Evolutionary conservation across 2,329 filamentous ascomycete genomes (phyloP).

Genomic region (Paramyrothecium roridum): DNA sequence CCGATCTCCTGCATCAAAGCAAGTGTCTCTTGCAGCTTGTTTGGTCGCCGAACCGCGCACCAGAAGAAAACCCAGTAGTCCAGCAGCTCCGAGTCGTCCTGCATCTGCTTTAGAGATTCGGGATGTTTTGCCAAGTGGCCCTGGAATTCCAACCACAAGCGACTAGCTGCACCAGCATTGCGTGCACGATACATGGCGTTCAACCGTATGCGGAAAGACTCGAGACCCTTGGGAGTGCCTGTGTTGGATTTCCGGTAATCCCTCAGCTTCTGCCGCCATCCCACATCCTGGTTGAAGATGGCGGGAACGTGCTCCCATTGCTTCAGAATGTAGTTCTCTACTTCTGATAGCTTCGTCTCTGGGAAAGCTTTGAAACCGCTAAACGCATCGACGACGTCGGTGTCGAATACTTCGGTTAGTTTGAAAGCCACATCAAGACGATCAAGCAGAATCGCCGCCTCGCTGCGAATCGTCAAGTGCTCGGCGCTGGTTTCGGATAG

Average conservation of each 20-base stretch:
- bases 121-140: constrained; percentile 17
- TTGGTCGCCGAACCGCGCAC: constrained; percentile 28
- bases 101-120: constrained; percentile 21
- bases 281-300: constrained; percentile 13
- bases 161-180: constrained; percentile 22
- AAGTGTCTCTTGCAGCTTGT: constrained; percentile 31
- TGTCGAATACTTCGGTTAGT: constrained; percentile 9
- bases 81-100: constrained; percentile 28
- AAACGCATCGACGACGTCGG: constrained; percentile 15
- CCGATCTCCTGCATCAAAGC: constrained; percentile 43
- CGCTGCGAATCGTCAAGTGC: constrained; percentile 4
- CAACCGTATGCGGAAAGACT: constrained; percentile 22
- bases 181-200: constrained; percentile 23
- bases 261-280: neutral
- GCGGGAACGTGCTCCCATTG: constrained; percentile 22
- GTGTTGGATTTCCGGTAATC: neutral
- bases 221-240: constrained; percentile 3
- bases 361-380: constrained; percentile 12
- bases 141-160: constrained; percentile 30
- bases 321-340: constrained; percentile 20
- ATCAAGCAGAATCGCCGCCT: constrained; percentile 25
- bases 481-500: constrained; percentile 21
- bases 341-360: constrained; percentile 10
- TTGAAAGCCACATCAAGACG: constrained; percentile 18
- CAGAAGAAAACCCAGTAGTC: constrained; percentile 38